Conservation (phyloP, 495 filamentous ascomycete genomes). For the Trichoderma reesei region DNA sequence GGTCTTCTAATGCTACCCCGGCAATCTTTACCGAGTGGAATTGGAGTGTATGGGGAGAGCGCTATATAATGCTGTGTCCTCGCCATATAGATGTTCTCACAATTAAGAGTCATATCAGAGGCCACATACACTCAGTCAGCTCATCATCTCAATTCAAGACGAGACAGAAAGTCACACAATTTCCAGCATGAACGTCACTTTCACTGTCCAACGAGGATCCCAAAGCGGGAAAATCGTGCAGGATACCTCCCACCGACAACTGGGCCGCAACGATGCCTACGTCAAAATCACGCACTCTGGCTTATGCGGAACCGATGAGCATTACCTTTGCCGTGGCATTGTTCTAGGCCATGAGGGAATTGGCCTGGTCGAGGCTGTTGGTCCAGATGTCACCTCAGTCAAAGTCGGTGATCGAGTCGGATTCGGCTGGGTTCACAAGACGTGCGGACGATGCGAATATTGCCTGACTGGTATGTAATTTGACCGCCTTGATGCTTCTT, state of each 20-base stretch:
- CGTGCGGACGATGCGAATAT: constrained; percentile 44
- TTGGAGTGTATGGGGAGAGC: no score
- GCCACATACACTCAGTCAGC: no score
- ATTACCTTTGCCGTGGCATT: constrained; percentile 33
- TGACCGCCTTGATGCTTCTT: not conserved
- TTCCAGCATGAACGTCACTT: constrained; percentile 16
- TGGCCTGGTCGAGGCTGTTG: constrained; percentile 40
- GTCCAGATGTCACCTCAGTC: constrained; percentile 30
- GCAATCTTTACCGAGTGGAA: no score
- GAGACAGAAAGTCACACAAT: not conserved
- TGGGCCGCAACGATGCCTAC: constrained; percentile 41
- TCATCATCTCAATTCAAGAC: no score
- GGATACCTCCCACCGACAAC: constrained; percentile 24
- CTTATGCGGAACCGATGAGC: constrained; percentile 45
- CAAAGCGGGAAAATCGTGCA: constrained; percentile 40
- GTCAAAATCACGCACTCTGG: constrained; percentile 49
- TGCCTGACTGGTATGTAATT: constrained; percentile 47
- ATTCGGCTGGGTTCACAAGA: constrained; percentile 41
- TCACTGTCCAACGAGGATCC: constrained; percentile 50
- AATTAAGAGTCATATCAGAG: no score
- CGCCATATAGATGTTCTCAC: no score
- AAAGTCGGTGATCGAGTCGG: constrained; percentile 48
- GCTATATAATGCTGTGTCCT: no score
- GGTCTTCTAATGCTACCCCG: no score
- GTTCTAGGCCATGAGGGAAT: constrained; percentile 50